Evolutionary conservation across 2,329 filamentous ascomycete species (phyloP), one percentile per base, ranked within the genome.

Genomic region (Pseudogymnoascus sp.): DNA sequence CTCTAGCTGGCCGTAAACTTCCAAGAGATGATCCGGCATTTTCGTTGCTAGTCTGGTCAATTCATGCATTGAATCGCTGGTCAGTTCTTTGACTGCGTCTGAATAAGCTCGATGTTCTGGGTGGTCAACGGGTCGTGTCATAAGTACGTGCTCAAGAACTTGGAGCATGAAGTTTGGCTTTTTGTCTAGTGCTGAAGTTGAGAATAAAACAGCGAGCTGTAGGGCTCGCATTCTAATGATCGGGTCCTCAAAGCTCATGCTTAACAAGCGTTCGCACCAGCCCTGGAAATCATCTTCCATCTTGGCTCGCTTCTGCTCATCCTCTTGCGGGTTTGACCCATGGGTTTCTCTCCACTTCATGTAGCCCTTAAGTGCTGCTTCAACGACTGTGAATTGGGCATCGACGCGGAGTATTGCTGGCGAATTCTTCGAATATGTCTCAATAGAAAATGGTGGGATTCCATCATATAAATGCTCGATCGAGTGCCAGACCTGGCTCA

Each of bases 1-100:
- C 73, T 96, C 90, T 29, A 99, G 84, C 69, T 95, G 86, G 64
- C 93, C 89, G 73, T 97, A 97, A 29, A 96, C 93, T 38, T 86
- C 86, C 86, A 95, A 81, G 66, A 99, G 86, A 72, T 96, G 89
- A 73, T 97, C 90, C 0, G 95, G 89, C 82, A 97, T 96, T 70
- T 92, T 91, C 66, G 90, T 86, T 6, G 93, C 93, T 42, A 99
- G 80, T 63, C 93, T 85, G 70, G 96, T 92, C 64, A 97, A 81
- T 74, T 99, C 93, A 63, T 91, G 82, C 75, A 92, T 91, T 70
- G 91, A 90, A 71, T 96, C 85, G 3, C 84, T 85, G 72, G 97
- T 92, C 14, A 99, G 81, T 64, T 96, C 91, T 72, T 93, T 95
- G 37, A 97, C 89, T 1, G 93, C 88, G 67, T 97, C 95, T 13